Evolutionary conservation across 164 flowering plant genomes (phyloP), one percentile per base, ranked within the genome.

Genomic region (Akebia trifoliata): DNA sequence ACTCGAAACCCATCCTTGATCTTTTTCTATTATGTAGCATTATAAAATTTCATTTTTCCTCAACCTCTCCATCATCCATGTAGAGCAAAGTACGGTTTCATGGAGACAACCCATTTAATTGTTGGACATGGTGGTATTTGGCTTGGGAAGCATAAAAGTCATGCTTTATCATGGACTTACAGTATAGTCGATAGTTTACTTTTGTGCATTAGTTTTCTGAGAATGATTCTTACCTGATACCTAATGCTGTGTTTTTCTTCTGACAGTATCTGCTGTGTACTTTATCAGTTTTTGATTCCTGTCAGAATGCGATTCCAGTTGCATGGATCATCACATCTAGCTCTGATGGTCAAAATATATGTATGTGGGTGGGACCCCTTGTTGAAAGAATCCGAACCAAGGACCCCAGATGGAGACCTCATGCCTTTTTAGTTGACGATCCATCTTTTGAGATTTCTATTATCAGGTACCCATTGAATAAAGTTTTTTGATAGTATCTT

Each of bases 321-420:
- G 85, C 82, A 54, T 80, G 85, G 85, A 55, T 80, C 51, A 80
- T 80, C 57, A 50, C 75, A 18, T 67, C 78, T 34, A 57, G 72
- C 31, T 69, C 55, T 63, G 57, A 25, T 46, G 48, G 66, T 61
- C 75, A 75, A 47, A 46, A 57, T 48, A 54, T 66, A 26, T 76
- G 62, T 34, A 65, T 64, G 61, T 74, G 82, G 78, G 70, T 78
- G 67, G 56, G 54, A 4, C 26, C 67, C 31, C 78, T 80, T 40
- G 71, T 70, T 62, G 77, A 71, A 59, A 71, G 78, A 66, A 37
- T 72, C 40, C 64, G 63, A 18, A 39, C 52, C 22, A 76, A 66
- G 66, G 85, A 80, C 48, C 75, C 74, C 10, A 62, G 76, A 57
- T 80, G 82, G 85, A 72, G 66, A 61, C 72, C 65, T 20, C 60